These are phyloP conservation scores for Termitomyces sp. DNA, from an alignment of 768 basidiomycete species.

Conservation along the genomic window DNA sequence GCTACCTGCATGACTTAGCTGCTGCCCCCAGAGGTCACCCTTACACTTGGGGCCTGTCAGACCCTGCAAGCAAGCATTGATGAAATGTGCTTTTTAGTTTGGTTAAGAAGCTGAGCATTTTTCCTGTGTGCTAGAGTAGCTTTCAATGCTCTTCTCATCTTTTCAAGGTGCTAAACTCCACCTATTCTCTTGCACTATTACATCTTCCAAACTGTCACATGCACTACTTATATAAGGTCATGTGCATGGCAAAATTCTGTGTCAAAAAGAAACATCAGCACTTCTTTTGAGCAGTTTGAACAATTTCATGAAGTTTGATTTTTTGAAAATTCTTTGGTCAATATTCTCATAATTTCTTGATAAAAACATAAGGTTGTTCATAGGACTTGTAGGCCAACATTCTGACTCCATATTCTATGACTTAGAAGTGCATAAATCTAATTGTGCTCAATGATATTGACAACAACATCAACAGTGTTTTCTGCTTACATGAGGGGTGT, in stretches of 20 bases:
- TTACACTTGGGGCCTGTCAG: too few species aligned
- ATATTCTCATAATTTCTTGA: background rate
- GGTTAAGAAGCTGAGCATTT: background rate
- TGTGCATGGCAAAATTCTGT: background rate
- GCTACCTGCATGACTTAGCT: too few species aligned
- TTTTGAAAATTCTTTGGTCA: background rate
- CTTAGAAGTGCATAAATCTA: background rate
- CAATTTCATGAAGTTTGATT: background rate
- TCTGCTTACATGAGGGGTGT: background rate
- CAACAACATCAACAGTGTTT: background rate
- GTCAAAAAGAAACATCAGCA: background rate
- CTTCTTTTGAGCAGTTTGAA: background rate
- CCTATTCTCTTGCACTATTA: background rate
- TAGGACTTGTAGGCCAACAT: background rate
- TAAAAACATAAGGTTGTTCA: background rate
- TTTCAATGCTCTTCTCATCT: background rate
- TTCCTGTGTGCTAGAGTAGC: background rate
- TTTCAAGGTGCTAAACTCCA: background rate
- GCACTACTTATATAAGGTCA: background rate
- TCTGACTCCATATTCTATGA: background rate
- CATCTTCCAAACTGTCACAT: background rate
- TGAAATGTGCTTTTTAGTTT: background rate
- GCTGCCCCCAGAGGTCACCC: too few species aligned
- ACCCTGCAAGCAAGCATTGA: too few species aligned
- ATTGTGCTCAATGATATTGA: background rate